Evolutionary conservation across 1,284 basidiomycete genomes (phyloP), one percentile per base, ranked within the genome.

Genomic region (Cystobasidium sp.): DNA sequence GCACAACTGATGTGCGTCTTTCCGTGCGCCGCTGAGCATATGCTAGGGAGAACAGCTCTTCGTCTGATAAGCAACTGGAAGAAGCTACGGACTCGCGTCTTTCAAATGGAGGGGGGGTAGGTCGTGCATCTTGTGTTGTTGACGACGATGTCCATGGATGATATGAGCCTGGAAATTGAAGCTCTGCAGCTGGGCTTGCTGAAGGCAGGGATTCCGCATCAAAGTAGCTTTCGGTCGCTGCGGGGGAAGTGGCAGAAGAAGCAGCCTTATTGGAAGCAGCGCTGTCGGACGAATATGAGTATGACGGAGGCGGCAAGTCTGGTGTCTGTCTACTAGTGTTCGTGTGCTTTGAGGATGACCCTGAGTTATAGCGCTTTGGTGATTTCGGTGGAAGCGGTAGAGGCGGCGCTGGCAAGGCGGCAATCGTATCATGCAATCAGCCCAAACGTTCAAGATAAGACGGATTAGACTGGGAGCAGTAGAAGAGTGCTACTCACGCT

Each of bases 321-420:
- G 5, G 12, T 39, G 49, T 41, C 16, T 41, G 20, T n/a, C 24
- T 31, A 2, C 18, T 24, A 37, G 64, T 8, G 24, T 9, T 53
- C 16, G 16, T 47, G n/a, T 31, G 31, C 31, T 31, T 31, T 31
- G 66, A 68, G 22, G 52, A 44, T 18, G 49, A 52, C 6, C 47
- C 39, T 6, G 51, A 46, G n/a, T 53, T 44, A 18, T 56, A 68
- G 6, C 66, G 52, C 31, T 51, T 56, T 8, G 66, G 66, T 47
- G 66, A 68, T 39, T 68, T 68, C 10, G 66, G 66, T 31, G 66
- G 66, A 46, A 24, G 49, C n/a, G 52, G 66, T 16, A 59, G 53
- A 22, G 66, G 55, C 43, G 44, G 39, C 58, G 53, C 39, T 6
- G 18, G 39, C 2, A n/a, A 44, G 41, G 39, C 18, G 3, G 16